Conservation (phyloP, 371 early-diverging fungal species). For the Syncephalis plumigaleata region DNA sequence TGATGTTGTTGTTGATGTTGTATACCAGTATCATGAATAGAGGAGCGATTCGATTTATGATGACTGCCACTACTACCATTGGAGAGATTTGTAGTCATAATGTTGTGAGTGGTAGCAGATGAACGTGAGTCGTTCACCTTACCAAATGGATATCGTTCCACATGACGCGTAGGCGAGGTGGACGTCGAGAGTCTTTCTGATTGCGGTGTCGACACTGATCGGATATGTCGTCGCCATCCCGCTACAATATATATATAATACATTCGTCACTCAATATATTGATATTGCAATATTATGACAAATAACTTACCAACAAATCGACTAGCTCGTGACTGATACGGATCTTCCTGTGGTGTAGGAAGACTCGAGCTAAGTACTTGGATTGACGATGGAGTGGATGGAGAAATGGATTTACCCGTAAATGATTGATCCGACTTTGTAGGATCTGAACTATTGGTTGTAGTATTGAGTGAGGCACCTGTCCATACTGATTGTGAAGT, state of each 20-base stretch:
- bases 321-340: not conserved
- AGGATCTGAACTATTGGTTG: conserved; percentile 10
- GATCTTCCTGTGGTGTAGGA: conserved; percentile 12
- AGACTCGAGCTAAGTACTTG: conserved; percentile 43
- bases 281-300: too few species aligned
- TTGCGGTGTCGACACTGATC: not conserved
- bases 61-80: not conserved
- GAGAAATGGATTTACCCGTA: conserved; percentile 7
- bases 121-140: too few species aligned
- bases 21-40: too few species aligned
- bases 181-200: not conserved
- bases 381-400: conserved; percentile 29
- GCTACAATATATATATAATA: not conserved
- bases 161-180: too few species aligned
- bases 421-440: conserved; percentile 7
- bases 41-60: not conserved
- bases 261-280: not conserved
- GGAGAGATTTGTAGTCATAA: too few species aligned
- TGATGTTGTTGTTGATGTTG: too few species aligned
- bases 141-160: not conserved
- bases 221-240: not conserved
- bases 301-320: not conserved
- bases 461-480: conserved; percentile 9
- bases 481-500: conserved; percentile 8
- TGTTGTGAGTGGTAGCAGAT: too few species aligned